Evolutionary conservation across 1,284 basidiomycete species (phyloP).

Genomic region (Laetiporus sulphureus): DNA sequence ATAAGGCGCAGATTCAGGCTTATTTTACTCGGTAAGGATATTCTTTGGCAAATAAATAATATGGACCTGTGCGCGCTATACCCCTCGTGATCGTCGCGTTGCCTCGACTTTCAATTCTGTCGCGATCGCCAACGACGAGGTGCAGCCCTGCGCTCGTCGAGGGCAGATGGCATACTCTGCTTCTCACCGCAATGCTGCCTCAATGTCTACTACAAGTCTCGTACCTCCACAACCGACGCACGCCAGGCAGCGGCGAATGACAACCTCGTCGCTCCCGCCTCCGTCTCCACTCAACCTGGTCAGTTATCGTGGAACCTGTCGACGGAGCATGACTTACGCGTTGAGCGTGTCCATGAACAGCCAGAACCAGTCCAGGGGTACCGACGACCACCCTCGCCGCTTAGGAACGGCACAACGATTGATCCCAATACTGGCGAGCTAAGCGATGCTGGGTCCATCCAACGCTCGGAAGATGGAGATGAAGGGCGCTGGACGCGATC

Average conservation of each 20-base stretch:
- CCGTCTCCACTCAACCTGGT: constrained; percentile 30
- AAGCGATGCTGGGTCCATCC: constrained; percentile 40
- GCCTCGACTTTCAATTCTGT: no score
- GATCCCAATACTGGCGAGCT: constrained; percentile 52
- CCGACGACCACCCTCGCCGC: constrained; percentile 57
- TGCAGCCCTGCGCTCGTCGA: constrained; percentile 23
- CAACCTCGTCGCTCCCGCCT: constrained; percentile 27
- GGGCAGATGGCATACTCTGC: constrained; percentile 22
- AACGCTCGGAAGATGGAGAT: constrained; percentile 35
- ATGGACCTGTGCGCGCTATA: no score
- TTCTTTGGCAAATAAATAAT: no score
- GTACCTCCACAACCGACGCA: constrained; percentile 19
- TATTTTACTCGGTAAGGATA: no score
- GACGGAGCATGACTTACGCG: constrained; percentile 10
- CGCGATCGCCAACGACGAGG: constrained; percentile 21
- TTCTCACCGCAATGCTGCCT: constrained; percentile 23
- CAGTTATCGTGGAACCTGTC: constrained; percentile 10
- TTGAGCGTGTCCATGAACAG: constrained; percentile 19
- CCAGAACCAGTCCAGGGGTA: constrained; percentile 30
- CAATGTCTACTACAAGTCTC: constrained; percentile 25
- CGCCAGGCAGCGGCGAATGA: constrained; percentile 28
- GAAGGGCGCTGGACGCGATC: constrained; percentile 42
- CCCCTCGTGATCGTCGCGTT: no score
- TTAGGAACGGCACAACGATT: constrained; percentile 51
- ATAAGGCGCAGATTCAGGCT: no score